phyloP scores from a whole-genome alignment of 2,329 filamentous ascomycete genomes.

The Zymoseptoria brevis region DNA sequence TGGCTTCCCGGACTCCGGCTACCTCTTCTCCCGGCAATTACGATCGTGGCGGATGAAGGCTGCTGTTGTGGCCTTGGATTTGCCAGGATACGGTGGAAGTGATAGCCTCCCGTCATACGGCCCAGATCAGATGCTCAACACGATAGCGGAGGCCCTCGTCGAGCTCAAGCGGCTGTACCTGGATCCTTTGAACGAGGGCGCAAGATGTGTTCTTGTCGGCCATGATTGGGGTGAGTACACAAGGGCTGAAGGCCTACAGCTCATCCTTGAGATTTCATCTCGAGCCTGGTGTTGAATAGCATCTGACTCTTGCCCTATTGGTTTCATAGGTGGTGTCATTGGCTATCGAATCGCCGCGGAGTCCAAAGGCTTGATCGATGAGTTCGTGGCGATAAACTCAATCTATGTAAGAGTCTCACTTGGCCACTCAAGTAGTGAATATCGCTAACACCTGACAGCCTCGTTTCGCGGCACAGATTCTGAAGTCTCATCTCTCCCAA shows the following conservation, averaged over 20 bases:
- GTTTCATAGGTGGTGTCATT: constrained; percentile 33
- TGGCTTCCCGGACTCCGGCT: constrained; percentile 53
- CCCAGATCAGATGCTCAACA: constrained; percentile 45
- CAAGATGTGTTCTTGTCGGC: constrained; percentile 36
- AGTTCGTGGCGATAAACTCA: constrained; percentile 48
- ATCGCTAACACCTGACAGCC: not conserved
- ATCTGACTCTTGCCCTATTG: not conserved
- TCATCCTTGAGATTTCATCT: no score
- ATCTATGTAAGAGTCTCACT: constrained; percentile 39
- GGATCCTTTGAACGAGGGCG: constrained; percentile 11
- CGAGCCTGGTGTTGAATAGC: not conserved
- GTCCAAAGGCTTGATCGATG: constrained; percentile 47
- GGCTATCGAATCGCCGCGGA: constrained; percentile 51
- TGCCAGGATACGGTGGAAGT: constrained; percentile 53
- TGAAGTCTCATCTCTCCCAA: constrained; percentile 5
- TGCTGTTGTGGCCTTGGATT: constrained; percentile 47
- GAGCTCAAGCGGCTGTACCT: constrained; percentile 42
- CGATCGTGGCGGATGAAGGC: constrained; percentile 34
- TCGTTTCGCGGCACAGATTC: constrained; percentile 8
- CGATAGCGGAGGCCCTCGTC: constrained; percentile 46
- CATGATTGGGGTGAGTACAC: constrained; percentile 33
- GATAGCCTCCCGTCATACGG: constrained; percentile 45
- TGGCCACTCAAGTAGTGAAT: not conserved
- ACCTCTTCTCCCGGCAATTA: constrained; percentile 46
- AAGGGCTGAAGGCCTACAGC: no score